Evolutionary conservation across 2,329 filamentous ascomycete genomes (phyloP).

Genomic region (Scedosporium dehoogii): DNA sequence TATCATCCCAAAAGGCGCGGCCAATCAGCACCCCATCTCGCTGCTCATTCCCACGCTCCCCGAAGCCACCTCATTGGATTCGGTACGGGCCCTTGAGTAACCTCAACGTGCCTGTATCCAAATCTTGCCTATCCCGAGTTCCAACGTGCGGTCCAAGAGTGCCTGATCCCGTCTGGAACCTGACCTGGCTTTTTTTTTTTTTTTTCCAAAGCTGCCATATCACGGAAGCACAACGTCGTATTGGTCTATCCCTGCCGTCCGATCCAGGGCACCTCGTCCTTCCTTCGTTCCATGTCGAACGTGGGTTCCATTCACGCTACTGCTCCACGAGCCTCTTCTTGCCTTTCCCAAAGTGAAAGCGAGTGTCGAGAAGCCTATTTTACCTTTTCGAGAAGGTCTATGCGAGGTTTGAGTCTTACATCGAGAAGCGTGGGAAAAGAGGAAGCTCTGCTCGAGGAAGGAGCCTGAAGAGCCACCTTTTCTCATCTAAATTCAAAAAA

Average conservation of each 20-base stretch:
- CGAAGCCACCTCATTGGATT: not conserved
- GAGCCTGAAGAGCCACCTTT: too few species aligned
- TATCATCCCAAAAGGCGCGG: not conserved
- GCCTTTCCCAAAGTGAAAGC: not conserved
- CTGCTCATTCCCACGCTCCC: not conserved
- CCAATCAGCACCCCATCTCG: not conserved
- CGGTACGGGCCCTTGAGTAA: too few species aligned
- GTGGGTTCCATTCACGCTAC: too few species aligned
- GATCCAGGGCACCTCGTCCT: not conserved
- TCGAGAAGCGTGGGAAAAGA: too few species aligned
- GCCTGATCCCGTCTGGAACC: not conserved
- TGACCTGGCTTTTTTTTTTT: not conserved
- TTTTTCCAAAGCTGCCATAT: not conserved
- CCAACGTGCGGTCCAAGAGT: too few species aligned
- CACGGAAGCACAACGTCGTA: not conserved
- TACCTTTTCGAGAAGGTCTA: not conserved
- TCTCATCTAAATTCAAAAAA: too few species aligned
- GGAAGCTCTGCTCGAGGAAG: too few species aligned
- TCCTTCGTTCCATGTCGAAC: too few species aligned
- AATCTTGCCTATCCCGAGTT: too few species aligned
- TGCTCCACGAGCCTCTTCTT: too few species aligned
- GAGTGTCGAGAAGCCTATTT: not conserved
- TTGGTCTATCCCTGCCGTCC: not conserved
- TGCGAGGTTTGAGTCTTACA: not conserved
- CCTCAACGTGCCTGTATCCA: too few species aligned